A percentile compares a stretch with the other conserved stretches of the same genome.
phyloP scores from a whole-genome alignment of 768 basidiomycete species.

The Leucosporidium creatinivorum region DNA sequence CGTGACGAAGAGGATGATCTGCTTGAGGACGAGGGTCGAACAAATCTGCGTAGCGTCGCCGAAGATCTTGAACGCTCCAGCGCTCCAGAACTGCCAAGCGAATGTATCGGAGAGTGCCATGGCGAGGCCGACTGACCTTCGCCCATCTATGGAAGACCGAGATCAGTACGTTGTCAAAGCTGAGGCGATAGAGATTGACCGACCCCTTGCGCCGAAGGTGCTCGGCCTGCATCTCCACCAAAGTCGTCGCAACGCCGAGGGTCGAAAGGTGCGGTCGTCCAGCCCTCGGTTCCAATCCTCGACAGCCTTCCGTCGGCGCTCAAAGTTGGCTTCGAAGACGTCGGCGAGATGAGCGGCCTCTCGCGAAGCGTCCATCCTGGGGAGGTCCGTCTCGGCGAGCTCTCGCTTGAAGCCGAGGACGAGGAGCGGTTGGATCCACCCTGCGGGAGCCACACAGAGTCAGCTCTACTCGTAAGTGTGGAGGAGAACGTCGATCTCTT shows the following conservation, averaged over 20 bases:
- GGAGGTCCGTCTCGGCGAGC: conserved; percentile 63
- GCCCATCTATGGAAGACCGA: no score
- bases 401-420: conserved; percentile 63
- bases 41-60: conserved; percentile 65
- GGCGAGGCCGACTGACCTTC: conserved; percentile 45
- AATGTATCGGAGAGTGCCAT: conserved; percentile 39
- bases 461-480: neutral
- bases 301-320: conserved; percentile 45
- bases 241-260: neutral
- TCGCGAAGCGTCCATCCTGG: conserved; percentile 55
- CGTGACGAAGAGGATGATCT: conserved; percentile 60
- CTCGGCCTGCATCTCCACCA: conserved; percentile 38
- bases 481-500: neutral
- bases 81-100: conserved; percentile 14
- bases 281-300: conserved; percentile 50
- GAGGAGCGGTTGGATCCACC: conserved; percentile 44
- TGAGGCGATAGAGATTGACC: no score
- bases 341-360: conserved; percentile 51
- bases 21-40: conserved; percentile 67
- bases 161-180: no score
- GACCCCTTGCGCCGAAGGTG: conserved; percentile 53
- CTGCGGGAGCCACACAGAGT: neutral
- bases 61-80: conserved; percentile 36
- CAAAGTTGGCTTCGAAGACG: conserved; percentile 50
- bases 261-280: neutral